Evolutionary conservation across 2,329 filamentous ascomycete genomes (phyloP).

Genomic region (Colletotrichum horii): DNA sequence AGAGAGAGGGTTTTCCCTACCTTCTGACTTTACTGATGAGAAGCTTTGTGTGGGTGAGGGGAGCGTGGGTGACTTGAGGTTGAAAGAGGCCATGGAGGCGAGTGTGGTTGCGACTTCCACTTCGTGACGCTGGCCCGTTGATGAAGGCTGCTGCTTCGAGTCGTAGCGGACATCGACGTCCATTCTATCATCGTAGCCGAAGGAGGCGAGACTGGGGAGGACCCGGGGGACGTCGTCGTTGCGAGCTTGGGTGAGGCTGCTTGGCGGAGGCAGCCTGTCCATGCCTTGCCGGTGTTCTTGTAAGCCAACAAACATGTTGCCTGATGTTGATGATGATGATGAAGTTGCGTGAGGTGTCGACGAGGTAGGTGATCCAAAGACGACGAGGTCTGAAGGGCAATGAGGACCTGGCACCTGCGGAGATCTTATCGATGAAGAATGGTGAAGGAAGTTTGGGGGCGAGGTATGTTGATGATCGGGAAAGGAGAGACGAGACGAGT

Average conservation of each 20-base stretch:
- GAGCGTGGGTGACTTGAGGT: constrained; percentile 14
- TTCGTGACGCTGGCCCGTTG: constrained; percentile 9
- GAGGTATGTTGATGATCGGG: constrained; percentile 3
- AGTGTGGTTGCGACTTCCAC: constrained; percentile 17
- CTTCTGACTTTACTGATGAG: constrained; percentile 13
- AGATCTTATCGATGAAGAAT: constrained; percentile 15
- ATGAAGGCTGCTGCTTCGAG: background rate
- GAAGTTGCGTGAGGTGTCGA: background rate
- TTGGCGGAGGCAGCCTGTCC: constrained; percentile 11
- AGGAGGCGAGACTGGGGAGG: constrained; percentile 15
- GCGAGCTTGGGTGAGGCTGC: background rate
- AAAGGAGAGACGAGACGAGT: constrained; percentile 19
- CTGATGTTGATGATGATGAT: background rate
- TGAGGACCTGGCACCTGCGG: background rate
- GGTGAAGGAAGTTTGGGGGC: background rate
- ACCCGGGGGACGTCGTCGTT: constrained; percentile 8
- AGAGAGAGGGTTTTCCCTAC: background rate
- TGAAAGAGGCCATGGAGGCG: constrained; percentile 21
- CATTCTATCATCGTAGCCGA: constrained; percentile 17
- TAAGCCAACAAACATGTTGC: constrained; percentile 17
- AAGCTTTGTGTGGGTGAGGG: constrained; percentile 19
- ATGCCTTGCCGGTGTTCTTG: constrained; percentile 13
- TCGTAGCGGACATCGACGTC: constrained; percentile 3
- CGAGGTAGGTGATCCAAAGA: background rate
- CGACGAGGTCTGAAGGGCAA: background rate